These are phyloP conservation scores for Eimeria sp. DNA, from an alignment of 169 alveolate genomes.

Conservation along the genomic window DNA sequence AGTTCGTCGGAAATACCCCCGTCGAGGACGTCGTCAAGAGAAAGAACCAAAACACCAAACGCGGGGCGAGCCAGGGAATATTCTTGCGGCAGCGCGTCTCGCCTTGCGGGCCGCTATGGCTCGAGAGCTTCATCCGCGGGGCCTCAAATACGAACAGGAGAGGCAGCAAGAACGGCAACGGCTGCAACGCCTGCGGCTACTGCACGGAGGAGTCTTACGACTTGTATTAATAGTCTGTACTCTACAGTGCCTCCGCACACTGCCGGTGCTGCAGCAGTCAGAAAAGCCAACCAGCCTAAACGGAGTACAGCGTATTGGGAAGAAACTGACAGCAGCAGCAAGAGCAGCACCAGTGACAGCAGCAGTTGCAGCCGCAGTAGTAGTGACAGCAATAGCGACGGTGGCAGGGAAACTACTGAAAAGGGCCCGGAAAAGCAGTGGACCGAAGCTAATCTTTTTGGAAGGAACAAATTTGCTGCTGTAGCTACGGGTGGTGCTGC, in stretches of 20 bases:
- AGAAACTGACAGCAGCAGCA: slow-evolving; percentile 70
- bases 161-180: slow-evolving; percentile 30
- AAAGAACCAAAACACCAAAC: not conserved
- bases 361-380: slow-evolving; percentile 48
- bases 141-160: slow-evolving; percentile 53
- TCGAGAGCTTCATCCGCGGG: slow-evolving; percentile 74
- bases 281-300: slow-evolving; percentile 15
- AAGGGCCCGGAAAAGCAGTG: slow-evolving; percentile 21
- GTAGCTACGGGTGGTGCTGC: slow-evolving; percentile 22
- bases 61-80: slow-evolving; percentile 24
- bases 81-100: slow-evolving; percentile 14
- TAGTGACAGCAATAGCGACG: slow-evolving; percentile 40
- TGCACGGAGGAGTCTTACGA: slow-evolving; percentile 72
- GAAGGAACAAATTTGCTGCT: slow-evolving; percentile 14
- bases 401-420: slow-evolving; percentile 14
- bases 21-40: not conserved
- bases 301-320: slow-evolving; percentile 50
- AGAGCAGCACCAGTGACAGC: slow-evolving; percentile 25
- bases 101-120: slow-evolving; percentile 34
- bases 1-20: slow-evolving; percentile 37
- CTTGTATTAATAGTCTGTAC: slow-evolving; percentile 4
- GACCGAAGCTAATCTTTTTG: not conserved
- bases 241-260: slow-evolving; percentile 24
- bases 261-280: not conserved
- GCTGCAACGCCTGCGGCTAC: slow-evolving; percentile 43